Evolutionary conservation across 2,329 filamentous ascomycete genomes (phyloP).

Genomic region (Cercospora zeae-maydis): DNA sequence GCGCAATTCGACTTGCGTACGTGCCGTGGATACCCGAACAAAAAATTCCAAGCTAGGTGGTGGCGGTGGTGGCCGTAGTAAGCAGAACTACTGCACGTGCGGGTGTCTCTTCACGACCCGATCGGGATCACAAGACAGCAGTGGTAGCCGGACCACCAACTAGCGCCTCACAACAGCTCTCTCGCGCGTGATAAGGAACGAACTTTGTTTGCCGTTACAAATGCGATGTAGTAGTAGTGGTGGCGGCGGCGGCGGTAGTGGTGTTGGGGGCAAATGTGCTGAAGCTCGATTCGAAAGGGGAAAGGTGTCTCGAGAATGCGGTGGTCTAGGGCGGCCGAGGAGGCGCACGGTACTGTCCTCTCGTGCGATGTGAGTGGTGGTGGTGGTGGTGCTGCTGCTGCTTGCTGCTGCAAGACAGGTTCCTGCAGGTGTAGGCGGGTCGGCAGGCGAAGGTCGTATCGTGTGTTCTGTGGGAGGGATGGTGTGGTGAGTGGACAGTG

Average conservation of each 20-base stretch:
- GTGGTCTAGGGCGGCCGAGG: neutral
- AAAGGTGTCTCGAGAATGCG: neutral
- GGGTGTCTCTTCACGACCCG: neutral
- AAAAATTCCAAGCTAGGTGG: neutral
- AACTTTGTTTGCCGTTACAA: neutral
- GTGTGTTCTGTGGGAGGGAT: neutral
- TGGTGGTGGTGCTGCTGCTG: no score
- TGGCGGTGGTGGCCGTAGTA: neutral
- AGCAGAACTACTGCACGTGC: neutral
- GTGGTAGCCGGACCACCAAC: neutral
- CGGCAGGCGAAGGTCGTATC: neutral
- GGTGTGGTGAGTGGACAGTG: no score
- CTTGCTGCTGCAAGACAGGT: neutral
- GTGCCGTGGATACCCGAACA: neutral
- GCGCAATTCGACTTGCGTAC: neutral
- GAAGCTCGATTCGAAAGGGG: neutral
- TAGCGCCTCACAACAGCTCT: neutral
- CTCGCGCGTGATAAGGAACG: neutral
- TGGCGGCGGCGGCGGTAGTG: no score
- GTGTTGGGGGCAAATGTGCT: neutral
- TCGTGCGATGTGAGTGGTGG: neutral
- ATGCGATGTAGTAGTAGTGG: neutral
- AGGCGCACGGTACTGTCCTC: neutral
- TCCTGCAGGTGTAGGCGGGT: neutral
- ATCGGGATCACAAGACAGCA: neutral